phyloP scores from a whole-genome alignment of 2,329 filamentous ascomycete species.

The Aphanoascus verrucosus region DNA sequence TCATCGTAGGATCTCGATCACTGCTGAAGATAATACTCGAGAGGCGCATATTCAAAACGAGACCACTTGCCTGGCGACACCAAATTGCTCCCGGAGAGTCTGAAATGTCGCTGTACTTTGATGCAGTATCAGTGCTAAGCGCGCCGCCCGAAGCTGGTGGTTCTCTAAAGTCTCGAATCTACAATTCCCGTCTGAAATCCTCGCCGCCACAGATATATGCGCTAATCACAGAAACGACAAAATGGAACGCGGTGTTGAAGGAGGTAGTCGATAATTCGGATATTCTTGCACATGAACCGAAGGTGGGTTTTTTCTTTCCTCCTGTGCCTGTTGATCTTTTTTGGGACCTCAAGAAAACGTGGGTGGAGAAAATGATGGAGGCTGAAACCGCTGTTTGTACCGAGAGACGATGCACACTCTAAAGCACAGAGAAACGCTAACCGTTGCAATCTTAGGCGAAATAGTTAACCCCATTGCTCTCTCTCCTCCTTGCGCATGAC shows the following conservation, averaged over 20 bases:
- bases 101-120: constrained; percentile 90
- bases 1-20: neutral
- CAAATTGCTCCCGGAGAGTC: neutral
- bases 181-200: constrained; percentile 62
- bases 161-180: constrained; percentile 78
- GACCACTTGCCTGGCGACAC: neutral
- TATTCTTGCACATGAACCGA: constrained; percentile 67
- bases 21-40: neutral
- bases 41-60: neutral
- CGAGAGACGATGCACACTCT: neutral
- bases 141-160: constrained; percentile 48
- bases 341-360: neutral
- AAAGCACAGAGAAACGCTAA: constrained; percentile 13
- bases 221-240: constrained; percentile 71
- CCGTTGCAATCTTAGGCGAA: neutral
- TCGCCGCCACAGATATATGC: constrained; percentile 76
- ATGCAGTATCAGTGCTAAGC: constrained; percentile 66
- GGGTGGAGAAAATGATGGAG: neutral
- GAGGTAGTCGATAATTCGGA: constrained; percentile 78
- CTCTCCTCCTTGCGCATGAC: constrained; percentile 77
- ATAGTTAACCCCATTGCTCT: constrained; percentile 68
- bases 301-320: constrained; percentile 48
- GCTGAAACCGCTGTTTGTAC: neutral
- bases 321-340: neutral
- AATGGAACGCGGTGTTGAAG: constrained; percentile 79